Percentiles rank a stretch among this genome's conserved stretches.
phyloP scores from a whole-genome alignment of 139 green algal species.

The Chlamydomonas incerta region DNA sequence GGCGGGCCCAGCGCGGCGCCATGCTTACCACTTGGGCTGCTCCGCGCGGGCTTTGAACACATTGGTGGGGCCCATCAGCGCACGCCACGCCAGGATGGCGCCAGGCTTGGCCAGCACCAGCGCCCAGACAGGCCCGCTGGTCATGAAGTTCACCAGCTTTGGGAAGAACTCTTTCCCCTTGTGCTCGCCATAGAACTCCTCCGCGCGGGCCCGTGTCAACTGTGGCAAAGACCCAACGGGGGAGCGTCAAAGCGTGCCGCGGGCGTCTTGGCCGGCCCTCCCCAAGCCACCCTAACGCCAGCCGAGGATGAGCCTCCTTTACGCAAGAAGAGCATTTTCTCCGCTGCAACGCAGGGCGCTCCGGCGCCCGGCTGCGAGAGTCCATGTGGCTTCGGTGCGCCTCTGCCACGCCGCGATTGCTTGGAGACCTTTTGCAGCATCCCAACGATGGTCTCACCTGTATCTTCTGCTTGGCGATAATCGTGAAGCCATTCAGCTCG shows the following conservation, averaged over 20 bases:
- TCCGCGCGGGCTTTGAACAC: slow-evolving; percentile 66
- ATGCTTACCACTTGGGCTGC: slow-evolving; percentile 62
- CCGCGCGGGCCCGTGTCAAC: slow-evolving; percentile 66
- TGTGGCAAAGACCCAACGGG: slow-evolving; percentile 28
- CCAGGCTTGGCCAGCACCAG: slow-evolving; percentile 72
- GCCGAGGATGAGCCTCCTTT: too few species aligned
- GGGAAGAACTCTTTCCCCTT: slow-evolving; percentile 81
- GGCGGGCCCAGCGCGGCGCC: too few species aligned
- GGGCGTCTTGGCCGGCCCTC: too few species aligned
- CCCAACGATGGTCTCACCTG: slow-evolving; percentile 53
- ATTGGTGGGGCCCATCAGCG: slow-evolving; percentile 86
- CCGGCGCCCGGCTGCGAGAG: too few species aligned
- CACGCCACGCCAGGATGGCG: slow-evolving; percentile 79
- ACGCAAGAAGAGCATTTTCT: too few species aligned
- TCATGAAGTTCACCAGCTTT: slow-evolving; percentile 84
- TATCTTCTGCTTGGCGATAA: slow-evolving; percentile 71
- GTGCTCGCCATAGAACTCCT: slow-evolving; percentile 91
- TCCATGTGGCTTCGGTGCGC: too few species aligned
- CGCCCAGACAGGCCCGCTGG: slow-evolving; percentile 78
- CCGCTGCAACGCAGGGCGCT: too few species aligned
- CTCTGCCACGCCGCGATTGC: too few species aligned
- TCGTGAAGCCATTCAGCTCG: slow-evolving; percentile 78
- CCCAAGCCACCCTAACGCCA: too few species aligned
- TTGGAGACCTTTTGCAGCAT: neutral
- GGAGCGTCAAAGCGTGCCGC: too few species aligned